A percentile compares a stretch with the other conserved stretches of the same genome.
phyloP scores from a whole-genome alignment of 2,329 filamentous ascomycete genomes.

The Onygena corvina region DNA sequence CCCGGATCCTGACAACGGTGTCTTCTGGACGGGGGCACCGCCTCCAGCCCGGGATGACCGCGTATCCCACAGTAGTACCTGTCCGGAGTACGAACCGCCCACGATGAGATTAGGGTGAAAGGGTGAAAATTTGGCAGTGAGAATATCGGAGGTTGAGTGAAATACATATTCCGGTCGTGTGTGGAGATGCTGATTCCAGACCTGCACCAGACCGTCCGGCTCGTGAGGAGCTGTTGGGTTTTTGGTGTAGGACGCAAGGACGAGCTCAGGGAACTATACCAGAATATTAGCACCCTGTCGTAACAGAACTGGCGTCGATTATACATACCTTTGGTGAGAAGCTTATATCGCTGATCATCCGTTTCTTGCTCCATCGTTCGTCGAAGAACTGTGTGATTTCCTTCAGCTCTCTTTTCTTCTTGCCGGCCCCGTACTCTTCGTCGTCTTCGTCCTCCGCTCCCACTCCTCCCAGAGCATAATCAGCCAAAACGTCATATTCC shows the following conservation, averaged over 20 bases:
- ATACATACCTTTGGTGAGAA: slow-evolving; percentile 69
- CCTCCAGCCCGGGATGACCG: slow-evolving; percentile 62
- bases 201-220: slow-evolving; percentile 81
- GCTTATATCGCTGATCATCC: slow-evolving; percentile 89
- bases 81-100: slow-evolving; percentile 90
- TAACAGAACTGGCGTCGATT: background rate
- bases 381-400: slow-evolving; percentile 91
- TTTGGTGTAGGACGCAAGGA: slow-evolving; percentile 93
- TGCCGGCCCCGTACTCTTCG: slow-evolving; percentile 40
- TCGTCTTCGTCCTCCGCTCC: slow-evolving; percentile 69
- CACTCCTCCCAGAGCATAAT: slow-evolving; percentile 72
- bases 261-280: slow-evolving; percentile 66
- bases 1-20: slow-evolving; percentile 82
- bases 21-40: slow-evolving; percentile 75
- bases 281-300: slow-evolving; percentile 14
- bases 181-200: slow-evolving; percentile 94
- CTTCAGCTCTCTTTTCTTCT: slow-evolving; percentile 42
- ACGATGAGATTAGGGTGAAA: slow-evolving; percentile 95
- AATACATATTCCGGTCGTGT: slow-evolving; percentile 93
- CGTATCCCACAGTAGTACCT: slow-evolving; percentile 94
- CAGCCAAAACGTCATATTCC: slow-evolving; percentile 89
- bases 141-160: slow-evolving; percentile 87
- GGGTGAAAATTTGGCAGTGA: slow-evolving; percentile 94
- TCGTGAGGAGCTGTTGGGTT: slow-evolving; percentile 91
- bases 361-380: slow-evolving; percentile 90